Conservation (phyloP, 176 grass and related monocot genomes). For the Musa acuminata region DNA sequence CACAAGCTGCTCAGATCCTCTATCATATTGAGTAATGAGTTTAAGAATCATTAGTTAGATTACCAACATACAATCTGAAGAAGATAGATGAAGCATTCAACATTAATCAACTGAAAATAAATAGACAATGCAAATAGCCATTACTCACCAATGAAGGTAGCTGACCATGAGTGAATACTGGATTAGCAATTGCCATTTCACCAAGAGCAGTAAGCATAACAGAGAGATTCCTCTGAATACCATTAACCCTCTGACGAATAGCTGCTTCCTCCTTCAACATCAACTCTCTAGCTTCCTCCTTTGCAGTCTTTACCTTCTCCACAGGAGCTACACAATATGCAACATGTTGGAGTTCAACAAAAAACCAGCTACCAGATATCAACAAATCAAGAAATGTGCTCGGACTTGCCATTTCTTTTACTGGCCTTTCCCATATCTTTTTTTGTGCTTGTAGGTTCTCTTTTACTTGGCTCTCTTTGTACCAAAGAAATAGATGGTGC, state of each 20-base stretch:
- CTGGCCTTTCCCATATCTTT: slow-evolving; percentile 57
- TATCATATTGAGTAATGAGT: too few relatives aligned
- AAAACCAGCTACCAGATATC: background rate
- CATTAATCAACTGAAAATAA: slow-evolving; percentile 6
- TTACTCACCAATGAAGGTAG: slow-evolving; percentile 69
- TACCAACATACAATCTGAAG: background rate
- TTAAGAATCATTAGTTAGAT: too few relatives aligned
- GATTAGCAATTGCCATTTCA: slow-evolving; percentile 83
- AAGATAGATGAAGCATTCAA: background rate
- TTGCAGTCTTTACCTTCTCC: slow-evolving; percentile 83
- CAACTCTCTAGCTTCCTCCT: slow-evolving; percentile 89
- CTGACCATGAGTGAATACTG: slow-evolving; percentile 86
- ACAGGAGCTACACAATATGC: slow-evolving; percentile 29
- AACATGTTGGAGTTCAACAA: slow-evolving; percentile 15
- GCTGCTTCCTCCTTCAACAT: slow-evolving; percentile 79
- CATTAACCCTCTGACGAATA: slow-evolving; percentile 52
- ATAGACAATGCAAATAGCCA: slow-evolving; percentile 8
- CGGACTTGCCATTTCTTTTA: slow-evolving; percentile 60
- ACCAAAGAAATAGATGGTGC: slow-evolving; percentile 22
- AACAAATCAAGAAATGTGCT: slow-evolving; percentile 10
- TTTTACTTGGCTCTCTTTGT: slow-evolving; percentile 43
- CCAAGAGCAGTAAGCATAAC: slow-evolving; percentile 79
- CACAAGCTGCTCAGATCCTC: background rate
- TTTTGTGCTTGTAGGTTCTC: slow-evolving; percentile 44
- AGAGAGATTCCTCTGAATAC: slow-evolving; percentile 72